Conservation (phyloP, 2,329 filamentous ascomycete species). For the Penicillium fuscoglaucum region DNA sequence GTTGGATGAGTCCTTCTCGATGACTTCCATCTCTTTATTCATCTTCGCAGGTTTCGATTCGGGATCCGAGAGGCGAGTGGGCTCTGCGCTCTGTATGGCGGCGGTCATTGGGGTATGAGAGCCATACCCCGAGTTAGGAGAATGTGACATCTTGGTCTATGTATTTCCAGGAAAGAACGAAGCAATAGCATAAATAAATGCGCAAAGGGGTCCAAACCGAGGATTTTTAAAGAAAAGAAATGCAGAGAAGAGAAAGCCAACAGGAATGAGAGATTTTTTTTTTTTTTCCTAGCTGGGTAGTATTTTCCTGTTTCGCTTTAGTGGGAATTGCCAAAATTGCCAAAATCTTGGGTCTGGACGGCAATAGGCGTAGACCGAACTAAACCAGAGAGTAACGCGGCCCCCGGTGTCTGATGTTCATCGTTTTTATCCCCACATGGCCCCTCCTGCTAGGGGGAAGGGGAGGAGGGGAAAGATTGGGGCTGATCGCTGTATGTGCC, state of each 20-base stretch:
- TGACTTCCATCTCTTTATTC: slow-evolving; percentile 8
- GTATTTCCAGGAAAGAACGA: neutral
- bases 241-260: neutral
- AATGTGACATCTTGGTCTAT: slow-evolving; percentile 11
- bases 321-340: neutral
- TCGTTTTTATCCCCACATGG: slow-evolving; percentile 6
- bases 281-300: neutral
- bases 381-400: neutral
- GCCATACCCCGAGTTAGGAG: slow-evolving; percentile 3
- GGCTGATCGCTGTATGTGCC: neutral
- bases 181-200: neutral
- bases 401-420: neutral
- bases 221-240: neutral
- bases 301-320: slow-evolving; percentile 7
- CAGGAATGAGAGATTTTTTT: slow-evolving; percentile 1
- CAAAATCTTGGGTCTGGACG: neutral
- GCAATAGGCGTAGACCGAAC: neutral
- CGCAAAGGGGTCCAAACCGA: neutral
- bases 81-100: slow-evolving; percentile 19
- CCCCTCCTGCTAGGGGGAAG: neutral
- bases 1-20: slow-evolving; percentile 21
- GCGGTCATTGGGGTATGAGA: slow-evolving; percentile 18
- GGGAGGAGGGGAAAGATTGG: neutral
- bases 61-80: slow-evolving; percentile 14
- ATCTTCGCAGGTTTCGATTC: slow-evolving; percentile 18